These are phyloP conservation scores for Berberis thunbergii DNA, from an alignment of 164 flowering plant genomes.

Conservation along the genomic window DNA sequence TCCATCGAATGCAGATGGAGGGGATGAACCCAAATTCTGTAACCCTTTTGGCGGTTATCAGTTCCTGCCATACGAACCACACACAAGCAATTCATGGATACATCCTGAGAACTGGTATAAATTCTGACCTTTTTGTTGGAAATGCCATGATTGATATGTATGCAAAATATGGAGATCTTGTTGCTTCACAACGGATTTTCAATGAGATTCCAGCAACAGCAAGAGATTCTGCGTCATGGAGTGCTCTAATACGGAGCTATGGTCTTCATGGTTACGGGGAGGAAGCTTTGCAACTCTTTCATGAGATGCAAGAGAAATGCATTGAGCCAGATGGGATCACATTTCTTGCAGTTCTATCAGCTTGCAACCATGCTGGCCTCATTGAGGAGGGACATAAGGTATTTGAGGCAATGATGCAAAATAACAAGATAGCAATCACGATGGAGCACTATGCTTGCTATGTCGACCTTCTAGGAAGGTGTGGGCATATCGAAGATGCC, in stretches of 20 bases:
- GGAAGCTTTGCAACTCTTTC: conserved; percentile 42
- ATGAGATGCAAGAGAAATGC: conserved; percentile 35
- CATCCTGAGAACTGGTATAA: conserved; percentile 22
- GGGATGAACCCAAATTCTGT: conserved; percentile 43
- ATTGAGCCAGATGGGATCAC: conserved; percentile 32
- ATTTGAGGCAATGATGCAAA: conserved; percentile 19
- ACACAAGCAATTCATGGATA: conserved; percentile 39
- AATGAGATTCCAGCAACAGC: conserved; percentile 23
- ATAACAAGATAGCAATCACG: conserved; percentile 6
- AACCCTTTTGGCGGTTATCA: conserved; percentile 36
- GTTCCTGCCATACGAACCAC: conserved; percentile 23
- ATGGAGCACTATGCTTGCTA: conserved; percentile 56
- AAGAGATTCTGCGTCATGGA: conserved; percentile 52
- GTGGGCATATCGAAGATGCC: conserved; percentile 56
- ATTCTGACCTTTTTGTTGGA: conserved; percentile 25
- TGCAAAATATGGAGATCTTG: conserved; percentile 47
- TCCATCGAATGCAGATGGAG: conserved; percentile 31
- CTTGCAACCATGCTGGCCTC: conserved; percentile 55
- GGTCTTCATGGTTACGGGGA: conserved; percentile 39
- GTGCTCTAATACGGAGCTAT: conserved; percentile 34
- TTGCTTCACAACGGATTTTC: conserved; percentile 31
- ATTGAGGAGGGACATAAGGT: conserved; percentile 36
- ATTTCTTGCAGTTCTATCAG: conserved; percentile 42
- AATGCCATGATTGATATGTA: conserved; percentile 58
- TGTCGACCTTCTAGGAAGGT: conserved; percentile 55